Evolutionary conservation across 768 basidiomycete species (phyloP).

Genomic region (Tricholoma sp.): DNA sequence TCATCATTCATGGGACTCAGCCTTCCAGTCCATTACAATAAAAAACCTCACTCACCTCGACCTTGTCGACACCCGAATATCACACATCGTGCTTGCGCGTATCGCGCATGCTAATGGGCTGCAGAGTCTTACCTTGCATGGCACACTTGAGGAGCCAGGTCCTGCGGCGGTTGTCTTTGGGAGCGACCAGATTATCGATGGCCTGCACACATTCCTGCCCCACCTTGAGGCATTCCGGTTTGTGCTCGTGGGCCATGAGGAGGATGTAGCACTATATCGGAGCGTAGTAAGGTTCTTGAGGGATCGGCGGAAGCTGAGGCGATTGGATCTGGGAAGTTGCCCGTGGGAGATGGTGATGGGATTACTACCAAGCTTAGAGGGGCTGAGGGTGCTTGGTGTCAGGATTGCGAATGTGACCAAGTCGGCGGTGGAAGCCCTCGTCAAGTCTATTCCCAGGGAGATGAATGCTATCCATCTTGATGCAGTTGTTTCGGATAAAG

Average conservation of each 20-base stretch:
- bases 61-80: slow-evolving; percentile 66
- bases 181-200: slow-evolving; percentile 56
- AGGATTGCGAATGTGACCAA: slow-evolving; percentile 47
- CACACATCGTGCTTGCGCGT: slow-evolving; percentile 55
- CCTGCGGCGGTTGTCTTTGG: slow-evolving; percentile 57
- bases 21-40: slow-evolving; percentile 59
- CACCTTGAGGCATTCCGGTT: slow-evolving; percentile 61
- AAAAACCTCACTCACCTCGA: slow-evolving; percentile 66
- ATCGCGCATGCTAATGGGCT: slow-evolving; percentile 60
- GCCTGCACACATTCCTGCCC: slow-evolving; percentile 55
- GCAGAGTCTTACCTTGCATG: slow-evolving; percentile 60
- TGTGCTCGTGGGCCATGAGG: slow-evolving; percentile 58
- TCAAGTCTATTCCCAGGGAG: slow-evolving; percentile 34
- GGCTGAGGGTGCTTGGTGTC: slow-evolving; percentile 54
- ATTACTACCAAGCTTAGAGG: slow-evolving; percentile 45
- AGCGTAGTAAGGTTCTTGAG: slow-evolving; percentile 52
- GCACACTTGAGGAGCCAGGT: slow-evolving; percentile 55
- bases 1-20: slow-evolving; percentile 62
- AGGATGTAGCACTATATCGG: slow-evolving; percentile 46
- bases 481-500: slow-evolving; percentile 43
- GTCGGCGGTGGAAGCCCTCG: slow-evolving; percentile 31
- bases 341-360: slow-evolving; percentile 56
- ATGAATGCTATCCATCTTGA: slow-evolving; percentile 54
- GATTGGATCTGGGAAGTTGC: slow-evolving; percentile 60
- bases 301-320: slow-evolving; percentile 40